Percentiles rank a stretch among this genome's conserved stretches.
phyloP scores from a whole-genome alignment of 257 asterid species.

The Solanum appendiculatum region DNA sequence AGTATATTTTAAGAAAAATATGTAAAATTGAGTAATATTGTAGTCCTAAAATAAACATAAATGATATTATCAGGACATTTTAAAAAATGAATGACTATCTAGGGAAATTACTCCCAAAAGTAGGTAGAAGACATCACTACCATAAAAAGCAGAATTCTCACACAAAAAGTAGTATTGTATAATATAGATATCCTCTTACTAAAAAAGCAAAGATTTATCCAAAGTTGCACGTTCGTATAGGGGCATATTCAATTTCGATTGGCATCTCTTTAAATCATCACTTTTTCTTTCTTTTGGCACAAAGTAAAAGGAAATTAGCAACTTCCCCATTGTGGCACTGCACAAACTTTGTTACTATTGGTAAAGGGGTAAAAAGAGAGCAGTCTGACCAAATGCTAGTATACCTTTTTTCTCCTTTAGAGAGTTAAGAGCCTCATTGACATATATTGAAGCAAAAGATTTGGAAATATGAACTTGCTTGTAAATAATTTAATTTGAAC shows the following conservation, averaged over 20 bases:
- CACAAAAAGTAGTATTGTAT: not conserved
- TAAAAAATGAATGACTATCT: no score
- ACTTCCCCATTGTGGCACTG: not conserved
- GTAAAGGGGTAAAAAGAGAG: not conserved
- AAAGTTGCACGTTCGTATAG: not conserved
- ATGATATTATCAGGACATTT: no score
- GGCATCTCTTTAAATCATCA: not conserved
- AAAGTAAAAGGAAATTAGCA: not conserved
- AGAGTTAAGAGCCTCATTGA: not conserved
- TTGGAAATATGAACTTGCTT: not conserved
- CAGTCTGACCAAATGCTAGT: not conserved
- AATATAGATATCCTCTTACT: not conserved
- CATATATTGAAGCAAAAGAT: not conserved
- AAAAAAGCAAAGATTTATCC: not conserved
- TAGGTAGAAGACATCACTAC: not conserved
- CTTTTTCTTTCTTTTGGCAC: not conserved
- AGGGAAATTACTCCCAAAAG: no score
- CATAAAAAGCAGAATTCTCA: not conserved
- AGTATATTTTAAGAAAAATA: no score
- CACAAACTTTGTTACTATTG: not conserved
- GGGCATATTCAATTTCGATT: not conserved
- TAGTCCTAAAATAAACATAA: no score
- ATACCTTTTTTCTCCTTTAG: not conserved
- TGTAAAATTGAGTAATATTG: no score
- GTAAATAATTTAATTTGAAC: not conserved